A percentile compares a stretch with the other conserved stretches of the same genome.
Evolutionary conservation across 768 basidiomycete genomes (phyloP).

Genomic region (Hysterangium stoloniferum): DNA sequence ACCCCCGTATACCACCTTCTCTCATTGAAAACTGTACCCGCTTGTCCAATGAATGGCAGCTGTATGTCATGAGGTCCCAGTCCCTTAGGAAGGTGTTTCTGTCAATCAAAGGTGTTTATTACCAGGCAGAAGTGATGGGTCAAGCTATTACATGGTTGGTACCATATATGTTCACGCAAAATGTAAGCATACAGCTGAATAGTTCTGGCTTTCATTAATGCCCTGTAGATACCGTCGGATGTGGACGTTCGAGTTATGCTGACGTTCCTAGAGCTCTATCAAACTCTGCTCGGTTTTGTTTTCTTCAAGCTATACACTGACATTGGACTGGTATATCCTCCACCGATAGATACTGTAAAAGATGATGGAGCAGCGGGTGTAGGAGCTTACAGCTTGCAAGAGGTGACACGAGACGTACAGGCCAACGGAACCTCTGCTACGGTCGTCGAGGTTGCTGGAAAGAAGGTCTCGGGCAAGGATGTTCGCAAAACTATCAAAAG

Average conservation of each 20-base stretch:
- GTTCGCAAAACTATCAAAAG: conserved; percentile 43
- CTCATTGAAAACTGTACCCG: conserved; percentile 87
- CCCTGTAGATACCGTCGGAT: conserved; percentile 74
- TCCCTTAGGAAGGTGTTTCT: conserved; percentile 87
- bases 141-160: conserved; percentile 94
- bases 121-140: conserved; percentile 91
- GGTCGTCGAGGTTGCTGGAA: conserved; percentile 30
- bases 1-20: conserved; percentile 68
- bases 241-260: conserved; percentile 98
- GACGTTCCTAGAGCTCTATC: conserved; percentile 96
- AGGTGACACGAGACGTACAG: conserved; percentile 22
- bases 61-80: conserved; percentile 85
- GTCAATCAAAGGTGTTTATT: conserved; percentile 97
- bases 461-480: conserved; percentile 48
- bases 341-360: conserved; percentile 73
- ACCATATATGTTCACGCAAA: conserved; percentile 96
- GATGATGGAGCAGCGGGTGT: conserved; percentile 84
- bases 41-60: conserved; percentile 91
- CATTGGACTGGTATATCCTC: conserved; percentile 88
- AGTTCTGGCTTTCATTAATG: conserved; percentile 11
- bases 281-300: conserved; percentile 91
- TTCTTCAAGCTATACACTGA: conserved; percentile 99
- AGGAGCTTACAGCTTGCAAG: conserved; percentile 76
- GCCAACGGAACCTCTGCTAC: conserved; percentile 22
- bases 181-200: conserved; percentile 37